Conservation (phyloP, 177 flowering plant species). For the Vitis hybrid region DNA sequence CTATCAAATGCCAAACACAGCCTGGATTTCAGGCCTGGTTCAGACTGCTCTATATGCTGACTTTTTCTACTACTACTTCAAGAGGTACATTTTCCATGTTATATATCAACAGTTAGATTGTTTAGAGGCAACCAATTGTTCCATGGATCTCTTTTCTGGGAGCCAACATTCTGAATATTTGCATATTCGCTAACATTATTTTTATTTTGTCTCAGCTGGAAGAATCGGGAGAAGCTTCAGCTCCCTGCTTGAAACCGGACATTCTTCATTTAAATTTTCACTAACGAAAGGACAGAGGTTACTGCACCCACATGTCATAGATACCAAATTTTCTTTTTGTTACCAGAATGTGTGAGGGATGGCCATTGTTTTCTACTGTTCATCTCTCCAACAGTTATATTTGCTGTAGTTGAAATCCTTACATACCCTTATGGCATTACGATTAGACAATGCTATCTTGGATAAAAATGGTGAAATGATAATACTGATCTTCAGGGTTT, state of each 20-base stretch:
- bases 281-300: too few relatives aligned
- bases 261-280: too few relatives aligned
- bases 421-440: too few relatives aligned
- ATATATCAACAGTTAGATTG: neutral
- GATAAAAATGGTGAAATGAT: too few relatives aligned
- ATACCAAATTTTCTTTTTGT: too few relatives aligned
- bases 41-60: constrained; percentile 66
- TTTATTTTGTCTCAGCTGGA: constrained; percentile 39
- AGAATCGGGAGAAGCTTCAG: constrained; percentile 43
- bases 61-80: constrained; percentile 61
- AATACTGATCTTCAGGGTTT: too few relatives aligned
- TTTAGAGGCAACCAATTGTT: neutral
- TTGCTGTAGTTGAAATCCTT: too few relatives aligned
- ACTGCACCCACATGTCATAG: too few relatives aligned
- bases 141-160: neutral
- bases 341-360: too few relatives aligned
- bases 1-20: constrained; percentile 26
- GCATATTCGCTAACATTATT: neutral
- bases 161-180: neutral
- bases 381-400: too few relatives aligned
- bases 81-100: constrained; percentile 34
- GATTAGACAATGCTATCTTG: too few relatives aligned
- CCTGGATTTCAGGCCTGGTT: constrained; percentile 59
- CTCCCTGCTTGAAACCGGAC: constrained; percentile 37
- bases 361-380: too few relatives aligned